Base-by-base conservation (phyloP, 1,139 yeast species). In the Kurtzmaniella quercitrusa region DNA sequence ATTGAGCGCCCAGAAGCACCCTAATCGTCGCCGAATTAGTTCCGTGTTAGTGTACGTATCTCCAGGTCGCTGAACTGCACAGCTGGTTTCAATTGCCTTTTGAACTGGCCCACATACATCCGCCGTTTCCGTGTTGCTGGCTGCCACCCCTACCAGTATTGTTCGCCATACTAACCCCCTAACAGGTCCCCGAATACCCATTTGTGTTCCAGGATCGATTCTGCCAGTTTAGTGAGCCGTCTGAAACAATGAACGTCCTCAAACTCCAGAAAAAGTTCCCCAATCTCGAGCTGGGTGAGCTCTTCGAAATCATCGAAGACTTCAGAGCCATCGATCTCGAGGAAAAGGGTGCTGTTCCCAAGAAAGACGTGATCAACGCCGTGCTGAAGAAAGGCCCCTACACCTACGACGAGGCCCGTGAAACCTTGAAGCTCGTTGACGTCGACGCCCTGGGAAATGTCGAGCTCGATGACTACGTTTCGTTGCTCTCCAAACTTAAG, bases 371-470 rank as follows among this genome's bases (percentile, higher is more conserved):
- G 29, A 85, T 91, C 62, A 90, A 90, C 60, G 81, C 91, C 2
- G 82, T 90, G 39, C 81, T 95, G 19, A 81, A 82, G 50, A 68
- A 81, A 36, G 97, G 97, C 18, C 79, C 79, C 42, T 93, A 87
- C 44, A 66, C 90, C 36, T 93, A 93, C 60, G 98, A 93, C 63
- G 87, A 86, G 52, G 93, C 95, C 34, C 85, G 99, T 70, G 95
- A 90, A 62, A 87, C 97, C 1, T 77, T 93, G 61, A 93, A 91
- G 60, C 79, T 76, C 39, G 97, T 90, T 41, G 85, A 86, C 54
- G 95, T 93, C 38, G 99, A 93, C 66, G 96, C 98, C 8, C 85
- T 95, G 10, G 99, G 98, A 16, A 90, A 88, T 57, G 97, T 93
- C 44, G 99, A 94, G 63, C 71, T 93, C 58, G 99, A 94, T 48